Evolutionary conservation across 345 rosid species (phyloP).

Genomic region (Citrus unshiu): DNA sequence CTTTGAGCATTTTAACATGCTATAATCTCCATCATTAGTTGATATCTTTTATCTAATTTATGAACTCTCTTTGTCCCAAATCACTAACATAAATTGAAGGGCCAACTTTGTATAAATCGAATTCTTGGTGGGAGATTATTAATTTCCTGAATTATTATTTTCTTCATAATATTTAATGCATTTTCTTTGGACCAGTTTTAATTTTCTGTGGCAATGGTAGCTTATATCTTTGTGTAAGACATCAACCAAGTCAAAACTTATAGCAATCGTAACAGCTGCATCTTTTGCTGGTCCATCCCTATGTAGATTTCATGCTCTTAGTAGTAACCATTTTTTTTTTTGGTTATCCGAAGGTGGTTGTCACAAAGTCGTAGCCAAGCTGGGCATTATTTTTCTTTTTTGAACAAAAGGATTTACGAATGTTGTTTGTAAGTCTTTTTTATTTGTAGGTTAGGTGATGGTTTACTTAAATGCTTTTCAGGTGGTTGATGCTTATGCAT

Average conservation of each 20-base stretch:
- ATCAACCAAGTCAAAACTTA: neutral
- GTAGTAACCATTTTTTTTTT: constrained; percentile 3
- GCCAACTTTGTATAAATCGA: neutral
- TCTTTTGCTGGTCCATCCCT: neutral
- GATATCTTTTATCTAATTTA: constrained; percentile 3
- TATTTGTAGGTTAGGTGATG: constrained; percentile 16
- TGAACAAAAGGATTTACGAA: neutral
- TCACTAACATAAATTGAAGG: neutral
- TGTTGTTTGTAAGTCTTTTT: neutral
- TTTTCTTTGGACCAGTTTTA: neutral
- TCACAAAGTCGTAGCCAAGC: neutral
- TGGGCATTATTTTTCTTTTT: neutral
- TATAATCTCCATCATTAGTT: neutral
- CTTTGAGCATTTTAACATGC: constrained; percentile 1
- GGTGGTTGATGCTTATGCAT: constrained; percentile 98
- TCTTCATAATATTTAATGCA: neutral
- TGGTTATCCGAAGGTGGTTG: neutral
- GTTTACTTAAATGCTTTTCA: constrained; percentile 28
- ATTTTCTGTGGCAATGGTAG: neutral
- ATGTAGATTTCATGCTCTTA: neutral
- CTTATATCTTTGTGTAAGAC: neutral
- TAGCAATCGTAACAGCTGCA: neutral
- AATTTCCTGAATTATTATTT: neutral
- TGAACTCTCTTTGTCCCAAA: neutral
- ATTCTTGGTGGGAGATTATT: neutral